A percentile compares a stretch with the other conserved stretches of the same genome.
phyloP scores from a whole-genome alignment of 176 grass and related monocot genomes.

The Avena insularis region DNA sequence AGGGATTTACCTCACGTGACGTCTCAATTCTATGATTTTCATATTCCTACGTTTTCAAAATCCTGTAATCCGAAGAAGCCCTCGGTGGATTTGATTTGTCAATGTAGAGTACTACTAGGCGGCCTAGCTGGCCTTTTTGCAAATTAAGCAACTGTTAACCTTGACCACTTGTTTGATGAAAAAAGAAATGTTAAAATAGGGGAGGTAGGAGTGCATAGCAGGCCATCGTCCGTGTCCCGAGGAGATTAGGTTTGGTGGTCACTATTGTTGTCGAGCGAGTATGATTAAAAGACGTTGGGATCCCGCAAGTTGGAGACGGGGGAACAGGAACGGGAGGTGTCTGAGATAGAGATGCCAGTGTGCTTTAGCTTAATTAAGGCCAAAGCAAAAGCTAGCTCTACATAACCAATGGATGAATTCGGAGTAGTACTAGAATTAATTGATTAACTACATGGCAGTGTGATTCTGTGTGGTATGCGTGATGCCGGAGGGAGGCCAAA shows the following conservation, averaged over 20 bases:
- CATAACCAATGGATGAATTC: background rate
- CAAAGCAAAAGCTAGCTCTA: too few relatives aligned
- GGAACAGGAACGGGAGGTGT: conserved; percentile 79
- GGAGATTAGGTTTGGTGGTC: conserved; percentile 53
- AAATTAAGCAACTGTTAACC: background rate
- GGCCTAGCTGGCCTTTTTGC: background rate
- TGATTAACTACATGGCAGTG: background rate
- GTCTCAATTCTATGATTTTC: too few relatives aligned
- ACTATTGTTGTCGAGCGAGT: too few relatives aligned
- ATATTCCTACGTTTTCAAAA: too few relatives aligned
- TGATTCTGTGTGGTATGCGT: conserved; percentile 35
- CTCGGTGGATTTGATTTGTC: conserved; percentile 29
- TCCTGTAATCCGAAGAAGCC: too few relatives aligned
- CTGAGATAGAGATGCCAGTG: conserved; percentile 55
- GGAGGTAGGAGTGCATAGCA: background rate
- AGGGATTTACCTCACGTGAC: too few relatives aligned
- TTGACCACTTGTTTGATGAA: conserved; percentile 4
- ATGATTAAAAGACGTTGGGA: conserved; percentile 32
- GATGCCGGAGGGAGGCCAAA: too few relatives aligned
- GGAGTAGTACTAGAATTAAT: background rate
- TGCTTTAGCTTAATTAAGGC: background rate
- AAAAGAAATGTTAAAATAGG: conserved; percentile 12
- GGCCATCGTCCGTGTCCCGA: conserved; percentile 27
- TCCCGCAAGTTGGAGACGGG: conserved; percentile 70
- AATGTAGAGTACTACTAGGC: conserved; percentile 1